A percentile compares a stretch with the other conserved stretches of the same genome.
These are phyloP conservation scores for Tricladium varicosporioides DNA, from an alignment of 2,329 filamentous ascomycete species.

Conservation along the genomic window DNA sequence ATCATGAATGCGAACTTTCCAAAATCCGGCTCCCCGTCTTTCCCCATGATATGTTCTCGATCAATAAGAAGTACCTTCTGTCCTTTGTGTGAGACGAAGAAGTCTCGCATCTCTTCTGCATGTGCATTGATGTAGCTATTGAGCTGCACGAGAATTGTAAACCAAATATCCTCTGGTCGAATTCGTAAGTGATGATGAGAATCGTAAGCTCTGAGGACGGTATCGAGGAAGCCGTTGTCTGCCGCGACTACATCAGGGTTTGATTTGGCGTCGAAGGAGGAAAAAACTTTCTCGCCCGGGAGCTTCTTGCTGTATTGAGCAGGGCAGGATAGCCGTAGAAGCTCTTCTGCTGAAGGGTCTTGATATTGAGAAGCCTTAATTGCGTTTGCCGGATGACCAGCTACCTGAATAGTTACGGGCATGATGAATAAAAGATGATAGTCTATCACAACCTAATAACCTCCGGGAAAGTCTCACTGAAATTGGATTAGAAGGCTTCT, in stretches of 20 bases:
- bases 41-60: not conserved
- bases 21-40: conserved; percentile 17
- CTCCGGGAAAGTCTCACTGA: no score
- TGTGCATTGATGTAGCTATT: conserved; percentile 46
- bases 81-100: conserved; percentile 44
- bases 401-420: no score
- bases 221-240: conserved; percentile 40
- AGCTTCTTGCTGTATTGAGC: no score
- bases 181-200: conserved; percentile 45
- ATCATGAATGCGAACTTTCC: conserved; percentile 38
- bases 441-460: no score
- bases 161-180: conserved; percentile 53
- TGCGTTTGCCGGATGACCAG: no score
- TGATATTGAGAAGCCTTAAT: no score
- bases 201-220: conserved; percentile 41
- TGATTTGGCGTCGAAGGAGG: no score
- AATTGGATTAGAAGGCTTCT: no score
- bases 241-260: not conserved
- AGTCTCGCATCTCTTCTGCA: conserved; percentile 41
- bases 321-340: no score
- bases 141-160: conserved; percentile 48
- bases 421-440: no score
- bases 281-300: no score
- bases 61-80: conserved; percentile 35
- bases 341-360: no score